Conservation (phyloP, 257 asterid genomes). For the Henckelia pumila region DNA sequence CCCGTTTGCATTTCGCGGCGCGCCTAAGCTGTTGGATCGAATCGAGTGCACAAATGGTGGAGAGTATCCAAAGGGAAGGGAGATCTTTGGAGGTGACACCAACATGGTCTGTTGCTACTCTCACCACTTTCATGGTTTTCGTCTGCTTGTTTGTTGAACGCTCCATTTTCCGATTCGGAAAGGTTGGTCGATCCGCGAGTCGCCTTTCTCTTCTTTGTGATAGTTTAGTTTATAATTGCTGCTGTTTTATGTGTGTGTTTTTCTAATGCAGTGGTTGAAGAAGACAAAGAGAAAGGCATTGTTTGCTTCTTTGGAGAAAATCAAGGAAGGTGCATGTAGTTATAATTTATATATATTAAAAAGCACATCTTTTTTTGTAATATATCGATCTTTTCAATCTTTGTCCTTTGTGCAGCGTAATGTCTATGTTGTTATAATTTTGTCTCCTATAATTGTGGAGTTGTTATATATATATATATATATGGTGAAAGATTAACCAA, state of each 20-base stretch:
- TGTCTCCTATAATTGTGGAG: too few relatives aligned
- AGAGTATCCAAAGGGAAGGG: slow-evolving; percentile 50
- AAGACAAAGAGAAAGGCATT: slow-evolving; percentile 84
- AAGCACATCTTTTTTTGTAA: neutral
- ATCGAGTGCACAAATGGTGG: slow-evolving; percentile 38
- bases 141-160: slow-evolving; percentile 74
- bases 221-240: neutral
- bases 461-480: too few relatives aligned
- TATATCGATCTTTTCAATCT: neutral
- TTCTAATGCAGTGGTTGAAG: slow-evolving; percentile 67
- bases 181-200: slow-evolving; percentile 37
- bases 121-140: slow-evolving; percentile 85
- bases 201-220: neutral
- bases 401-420: neutral
- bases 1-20: neutral
- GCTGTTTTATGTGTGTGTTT: neutral
- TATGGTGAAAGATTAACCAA: too few relatives aligned
- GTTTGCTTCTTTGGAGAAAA: slow-evolving; percentile 74
- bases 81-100: slow-evolving; percentile 89
- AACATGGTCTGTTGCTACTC: slow-evolving; percentile 96
- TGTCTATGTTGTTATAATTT: too few relatives aligned
- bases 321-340: slow-evolving; percentile 82
- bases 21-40: neutral
- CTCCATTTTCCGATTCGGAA: slow-evolving; percentile 82
- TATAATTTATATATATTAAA: neutral